phyloP scores from a whole-genome alignment of 371 early-diverging fungal genomes.

The Mucor mucedo region DNA sequence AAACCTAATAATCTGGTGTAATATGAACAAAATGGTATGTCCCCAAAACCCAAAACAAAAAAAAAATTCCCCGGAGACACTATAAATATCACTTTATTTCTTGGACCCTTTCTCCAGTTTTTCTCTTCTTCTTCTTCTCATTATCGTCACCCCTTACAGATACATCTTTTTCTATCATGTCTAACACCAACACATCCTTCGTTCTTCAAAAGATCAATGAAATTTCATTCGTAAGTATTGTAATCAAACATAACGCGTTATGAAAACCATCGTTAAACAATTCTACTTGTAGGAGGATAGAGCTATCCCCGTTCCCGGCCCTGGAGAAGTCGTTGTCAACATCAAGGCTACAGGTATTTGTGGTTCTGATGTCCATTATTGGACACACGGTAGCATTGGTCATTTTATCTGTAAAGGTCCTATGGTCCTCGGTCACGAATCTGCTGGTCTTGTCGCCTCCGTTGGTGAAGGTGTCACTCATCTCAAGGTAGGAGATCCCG shows the following conservation, averaged over 20 bases:
- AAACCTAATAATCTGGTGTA: slow-evolving; percentile 1
- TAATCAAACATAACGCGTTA: too few species aligned
- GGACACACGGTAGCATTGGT: slow-evolving; percentile 55
- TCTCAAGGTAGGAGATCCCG: slow-evolving; percentile 73
- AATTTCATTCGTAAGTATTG: slow-evolving; percentile 23
- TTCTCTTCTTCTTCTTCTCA: neutral
- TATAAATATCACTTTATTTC: neutral
- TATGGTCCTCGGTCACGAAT: slow-evolving; percentile 82
- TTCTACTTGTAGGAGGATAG: slow-evolving; percentile 19
- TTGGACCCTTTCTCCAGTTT: neutral
- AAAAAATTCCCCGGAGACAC: slow-evolving; percentile 6
- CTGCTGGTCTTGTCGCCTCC: slow-evolving; percentile 68
- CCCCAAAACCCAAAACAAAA: neutral
- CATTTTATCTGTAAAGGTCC: slow-evolving; percentile 54
- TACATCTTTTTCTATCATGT: slow-evolving; percentile 5
- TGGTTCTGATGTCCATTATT: slow-evolving; percentile 59
- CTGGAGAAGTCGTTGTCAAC: slow-evolving; percentile 51
- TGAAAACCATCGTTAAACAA: neutral
- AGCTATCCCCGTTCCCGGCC: slow-evolving; percentile 26
- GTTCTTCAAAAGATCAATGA: slow-evolving; percentile 27
- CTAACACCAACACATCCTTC: slow-evolving; percentile 25
- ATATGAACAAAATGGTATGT: neutral
- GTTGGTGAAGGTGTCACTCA: slow-evolving; percentile 59
- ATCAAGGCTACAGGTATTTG: slow-evolving; percentile 58
- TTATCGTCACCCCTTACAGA: neutral